Conservation (phyloP, 495 filamentous ascomycete genomes). For the Daldinia childiae region DNA sequence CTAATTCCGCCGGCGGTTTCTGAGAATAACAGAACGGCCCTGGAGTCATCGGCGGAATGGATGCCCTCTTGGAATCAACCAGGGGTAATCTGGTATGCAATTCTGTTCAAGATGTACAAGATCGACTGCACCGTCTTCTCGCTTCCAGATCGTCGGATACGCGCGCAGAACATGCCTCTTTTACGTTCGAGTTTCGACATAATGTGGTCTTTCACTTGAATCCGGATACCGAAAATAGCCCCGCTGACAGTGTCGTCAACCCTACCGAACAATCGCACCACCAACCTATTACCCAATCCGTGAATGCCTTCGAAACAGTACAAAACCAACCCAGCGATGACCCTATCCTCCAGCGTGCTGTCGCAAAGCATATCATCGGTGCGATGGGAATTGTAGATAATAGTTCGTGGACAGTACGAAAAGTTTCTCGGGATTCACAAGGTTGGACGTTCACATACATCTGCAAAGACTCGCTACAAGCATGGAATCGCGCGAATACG, state of each 20-base stretch:
- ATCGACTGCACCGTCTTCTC: conserved; percentile 49
- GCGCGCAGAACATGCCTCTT: conserved; percentile 53
- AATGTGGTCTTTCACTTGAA: conserved; percentile 50
- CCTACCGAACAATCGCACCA: conserved; percentile 42
- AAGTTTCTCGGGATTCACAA: conserved; percentile 51
- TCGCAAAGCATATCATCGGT: conserved; percentile 53
- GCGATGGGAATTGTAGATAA: conserved; percentile 51
- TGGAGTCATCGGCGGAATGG: conserved; percentile 42
- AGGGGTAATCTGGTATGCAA: conserved; percentile 47
- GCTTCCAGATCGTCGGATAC: conserved; percentile 49
- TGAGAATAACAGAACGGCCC: neutral
- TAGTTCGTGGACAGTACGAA: conserved; percentile 55
- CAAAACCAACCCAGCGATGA: conserved; percentile 55
- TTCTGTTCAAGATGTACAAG: conserved; percentile 54
- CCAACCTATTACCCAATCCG: conserved; percentile 32
- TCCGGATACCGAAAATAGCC: conserved; percentile 46
- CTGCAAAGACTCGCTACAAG: conserved; percentile 59
- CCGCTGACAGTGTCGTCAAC: conserved; percentile 37
- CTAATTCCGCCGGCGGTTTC: conserved; percentile 1
- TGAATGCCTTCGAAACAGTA: conserved; percentile 51
- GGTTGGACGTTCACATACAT: conserved; percentile 60
- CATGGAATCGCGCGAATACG: conserved; percentile 55
- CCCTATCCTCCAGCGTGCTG: conserved; percentile 52
- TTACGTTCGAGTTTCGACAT: conserved; percentile 51
- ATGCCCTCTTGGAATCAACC: conserved; percentile 48